A percentile compares a stretch with the other conserved stretches of the same genome.
Evolutionary conservation across 768 basidiomycete genomes (phyloP).

Genomic region (Serendipita sp.): DNA sequence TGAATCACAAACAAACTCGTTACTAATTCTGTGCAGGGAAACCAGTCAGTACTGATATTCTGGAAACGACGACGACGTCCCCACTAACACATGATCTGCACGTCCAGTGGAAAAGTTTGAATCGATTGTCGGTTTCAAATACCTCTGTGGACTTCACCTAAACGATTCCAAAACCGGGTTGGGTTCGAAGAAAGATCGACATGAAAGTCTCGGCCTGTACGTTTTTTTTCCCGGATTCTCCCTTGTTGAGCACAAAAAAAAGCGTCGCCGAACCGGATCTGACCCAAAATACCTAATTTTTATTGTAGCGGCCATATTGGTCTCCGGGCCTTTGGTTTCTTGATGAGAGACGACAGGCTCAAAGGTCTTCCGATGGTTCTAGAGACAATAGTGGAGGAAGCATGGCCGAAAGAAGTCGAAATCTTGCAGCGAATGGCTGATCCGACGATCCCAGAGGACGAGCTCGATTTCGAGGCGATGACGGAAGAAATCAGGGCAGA

Average conservation of each 20-base stretch:
- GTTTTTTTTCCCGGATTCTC: conserved; percentile 16
- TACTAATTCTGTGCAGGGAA: conserved; percentile 10
- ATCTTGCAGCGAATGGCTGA: conserved; percentile 33
- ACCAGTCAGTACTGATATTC: conserved; percentile 13
- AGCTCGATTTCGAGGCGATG: background rate
- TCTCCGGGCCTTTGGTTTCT: conserved; percentile 41
- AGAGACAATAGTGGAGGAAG: conserved; percentile 64
- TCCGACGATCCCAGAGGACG: conserved; percentile 2
- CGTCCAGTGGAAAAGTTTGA: conserved; percentile 48
- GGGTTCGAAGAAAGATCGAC: conserved; percentile 55
- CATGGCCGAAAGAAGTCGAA: conserved; percentile 61
- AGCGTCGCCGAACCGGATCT: too few relatives aligned
- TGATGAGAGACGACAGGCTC: conserved; percentile 51
- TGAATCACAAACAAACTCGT: too few relatives aligned
- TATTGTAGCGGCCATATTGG: conserved; percentile 46
- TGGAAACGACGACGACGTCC: background rate
- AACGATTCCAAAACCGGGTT: conserved; percentile 63
- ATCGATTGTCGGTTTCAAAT: conserved; percentile 46
- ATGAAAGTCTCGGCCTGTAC: conserved; percentile 72
- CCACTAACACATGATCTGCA: background rate
- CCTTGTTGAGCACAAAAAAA: background rate
- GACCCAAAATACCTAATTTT: background rate
- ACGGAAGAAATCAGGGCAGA: conserved; percentile 12
- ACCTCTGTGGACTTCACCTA: conserved; percentile 68
- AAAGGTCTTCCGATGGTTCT: conserved; percentile 61